phyloP scores from a whole-genome alignment of 2,329 filamentous ascomycete genomes.

The Davidsoniella australis region DNA sequence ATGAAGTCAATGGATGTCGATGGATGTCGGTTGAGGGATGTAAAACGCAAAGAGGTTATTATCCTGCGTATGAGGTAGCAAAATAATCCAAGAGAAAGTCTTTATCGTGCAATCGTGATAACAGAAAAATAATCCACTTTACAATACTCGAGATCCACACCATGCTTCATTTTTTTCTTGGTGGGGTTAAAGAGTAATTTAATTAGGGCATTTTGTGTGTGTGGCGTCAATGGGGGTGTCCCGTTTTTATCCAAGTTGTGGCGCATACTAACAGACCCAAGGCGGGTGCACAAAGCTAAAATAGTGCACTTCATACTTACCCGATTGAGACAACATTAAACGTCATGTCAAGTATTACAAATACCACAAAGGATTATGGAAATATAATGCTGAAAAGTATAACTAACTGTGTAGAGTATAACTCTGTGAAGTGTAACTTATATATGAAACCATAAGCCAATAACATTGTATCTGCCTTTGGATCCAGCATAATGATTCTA shows the following conservation, averaged over 20 bases:
- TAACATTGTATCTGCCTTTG: too few relatives aligned
- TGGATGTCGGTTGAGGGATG: constrained; percentile 7
- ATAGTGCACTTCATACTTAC: background rate
- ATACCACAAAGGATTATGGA: background rate
- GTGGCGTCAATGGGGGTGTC: background rate
- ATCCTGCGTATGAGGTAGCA: constrained; percentile 56
- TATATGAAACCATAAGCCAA: too few relatives aligned
- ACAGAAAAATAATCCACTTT: too few relatives aligned
- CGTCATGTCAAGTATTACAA: background rate
- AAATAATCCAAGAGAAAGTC: constrained; percentile 5
- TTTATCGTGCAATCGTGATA: too few relatives aligned
- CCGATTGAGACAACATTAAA: background rate
- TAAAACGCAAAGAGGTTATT: constrained; percentile 47
- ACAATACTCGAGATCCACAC: background rate
- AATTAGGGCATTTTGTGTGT: constrained; percentile 11
- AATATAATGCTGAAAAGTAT: background rate
- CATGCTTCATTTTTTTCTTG: background rate
- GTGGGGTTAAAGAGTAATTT: background rate
- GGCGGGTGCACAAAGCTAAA: background rate
- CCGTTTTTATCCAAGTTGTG: too few relatives aligned
- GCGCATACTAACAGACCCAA: background rate
- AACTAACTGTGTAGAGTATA: too few relatives aligned
- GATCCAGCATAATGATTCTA: too few relatives aligned
- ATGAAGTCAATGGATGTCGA: constrained; percentile 13
- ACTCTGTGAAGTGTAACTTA: too few relatives aligned